A percentile compares a stretch with the other conserved stretches of the same genome.
Conservation (phyloP, 164 flowering plant genomes). For the Vitis rupestris region DNA sequence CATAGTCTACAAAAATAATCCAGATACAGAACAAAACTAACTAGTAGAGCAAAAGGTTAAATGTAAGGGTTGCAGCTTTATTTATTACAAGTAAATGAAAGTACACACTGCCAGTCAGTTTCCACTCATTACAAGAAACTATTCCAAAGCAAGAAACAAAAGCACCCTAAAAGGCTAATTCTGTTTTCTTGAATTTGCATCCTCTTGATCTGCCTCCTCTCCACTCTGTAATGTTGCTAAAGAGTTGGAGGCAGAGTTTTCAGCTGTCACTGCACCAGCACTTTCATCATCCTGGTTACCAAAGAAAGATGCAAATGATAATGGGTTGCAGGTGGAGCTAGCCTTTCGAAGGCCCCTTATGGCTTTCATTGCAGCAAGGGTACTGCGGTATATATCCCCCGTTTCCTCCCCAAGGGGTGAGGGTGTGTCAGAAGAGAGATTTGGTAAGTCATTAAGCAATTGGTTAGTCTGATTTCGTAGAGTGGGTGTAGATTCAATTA, state of each 20-base stretch:
- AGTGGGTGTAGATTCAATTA: conserved; percentile 42
- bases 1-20: too few species aligned
- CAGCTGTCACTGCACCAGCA: conserved; percentile 58
- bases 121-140: neutral
- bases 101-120: neutral
- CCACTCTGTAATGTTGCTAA: conserved; percentile 23
- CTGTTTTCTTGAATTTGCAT: conserved; percentile 23
- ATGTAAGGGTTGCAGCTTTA: too few species aligned
- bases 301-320: conserved; percentile 53
- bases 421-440: conserved; percentile 20
- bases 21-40: too few species aligned
- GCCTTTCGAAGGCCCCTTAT: conserved; percentile 64
- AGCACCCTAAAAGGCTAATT: neutral
- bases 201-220: conserved; percentile 37
- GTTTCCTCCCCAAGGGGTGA: conserved; percentile 47
- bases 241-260: conserved; percentile 53
- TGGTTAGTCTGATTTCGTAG: conserved; percentile 13
- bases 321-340: conserved; percentile 78
- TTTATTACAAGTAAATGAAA: too few species aligned
- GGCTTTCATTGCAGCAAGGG: conserved; percentile 76
- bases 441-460: conserved; percentile 11
- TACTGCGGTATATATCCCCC: conserved; percentile 55
- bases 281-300: conserved; percentile 48
- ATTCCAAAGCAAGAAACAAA: neutral
- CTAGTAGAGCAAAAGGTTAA: too few species aligned